Evolutionary conservation across 169 alveolate genomes (phyloP).

Genomic region (Amoebophrya sp.): DNA sequence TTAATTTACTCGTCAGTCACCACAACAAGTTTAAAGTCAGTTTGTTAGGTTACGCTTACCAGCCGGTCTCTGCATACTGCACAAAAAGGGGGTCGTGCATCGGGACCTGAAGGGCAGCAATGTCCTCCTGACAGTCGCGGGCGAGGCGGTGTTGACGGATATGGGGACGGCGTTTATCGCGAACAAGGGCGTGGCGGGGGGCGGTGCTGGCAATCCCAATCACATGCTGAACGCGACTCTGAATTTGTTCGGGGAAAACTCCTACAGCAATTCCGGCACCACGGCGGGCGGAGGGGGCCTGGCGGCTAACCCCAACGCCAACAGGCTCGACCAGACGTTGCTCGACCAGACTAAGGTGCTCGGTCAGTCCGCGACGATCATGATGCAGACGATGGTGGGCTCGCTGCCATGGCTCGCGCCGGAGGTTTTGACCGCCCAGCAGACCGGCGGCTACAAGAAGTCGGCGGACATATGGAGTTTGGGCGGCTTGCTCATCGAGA

Average conservation of each 20-base stretch:
- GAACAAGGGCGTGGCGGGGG: too few species aligned
- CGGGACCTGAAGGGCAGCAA: neutral
- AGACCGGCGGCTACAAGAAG: neutral
- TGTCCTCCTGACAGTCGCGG: neutral
- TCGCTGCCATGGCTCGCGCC: neutral
- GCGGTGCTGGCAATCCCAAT: too few species aligned
- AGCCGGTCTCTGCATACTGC: too few species aligned
- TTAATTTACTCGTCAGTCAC: too few species aligned
- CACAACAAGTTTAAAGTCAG: too few species aligned
- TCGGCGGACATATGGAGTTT: neutral
- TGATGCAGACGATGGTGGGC: neutral
- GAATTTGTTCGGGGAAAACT: too few species aligned
- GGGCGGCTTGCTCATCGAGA: neutral
- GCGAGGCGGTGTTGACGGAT: neutral
- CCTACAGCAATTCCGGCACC: too few species aligned
- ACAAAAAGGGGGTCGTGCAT: neutral
- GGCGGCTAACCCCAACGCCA: too few species aligned
- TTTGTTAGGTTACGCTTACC: too few species aligned
- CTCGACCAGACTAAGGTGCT: neutral
- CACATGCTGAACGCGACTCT: too few species aligned
- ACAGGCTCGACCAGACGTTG: too few species aligned
- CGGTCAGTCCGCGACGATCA: neutral
- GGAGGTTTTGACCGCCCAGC: neutral
- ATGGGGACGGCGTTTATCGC: neutral
- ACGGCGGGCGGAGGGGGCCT: too few species aligned